Base-by-base conservation (phyloP, 2,329 filamentous ascomycete genomes). In the Exophiala calicioides region DNA sequence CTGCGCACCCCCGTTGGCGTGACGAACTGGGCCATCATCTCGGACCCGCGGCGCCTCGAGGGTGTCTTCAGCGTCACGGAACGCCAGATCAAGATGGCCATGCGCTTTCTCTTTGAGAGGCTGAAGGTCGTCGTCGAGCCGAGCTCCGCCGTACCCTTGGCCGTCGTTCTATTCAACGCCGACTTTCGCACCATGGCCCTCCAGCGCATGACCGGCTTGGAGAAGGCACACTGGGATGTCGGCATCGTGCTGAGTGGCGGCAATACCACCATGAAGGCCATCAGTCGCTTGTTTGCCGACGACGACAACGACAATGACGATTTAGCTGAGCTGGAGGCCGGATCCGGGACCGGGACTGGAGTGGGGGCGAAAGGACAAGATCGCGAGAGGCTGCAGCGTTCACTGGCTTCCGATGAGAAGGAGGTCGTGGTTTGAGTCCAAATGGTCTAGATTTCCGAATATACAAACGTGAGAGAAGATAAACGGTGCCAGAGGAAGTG, bases 71-170 rank as follows among this genome's bases (percentile, higher is more conserved):
- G 79, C 44, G 91, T 94, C 1, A 81, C 76, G 1, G 91, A 97
- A 67, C 82, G 84, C 44, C 81, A 95, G 74, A 96, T 97, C 65
- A 77, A 79, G 60, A 76, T 73, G 16, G 86, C 90, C 9, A 78
- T 95, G 79, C 71, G 78, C 52, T 68, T 97, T 52, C 85, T 95
- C 24, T 71, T 90, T 53, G 91, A 97, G 78, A 73, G 90, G 47
- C 82, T 93, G 76, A 96, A 97, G 79, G 71, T 95, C 35, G 82
- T 96, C 16, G 82, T 96, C 9, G 91, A 97, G 75, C 91, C 91
- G 16, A 90, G 85, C 67, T 81, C 86, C 0, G 89, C 84, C 2
- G 90, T 96, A n/a, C 81, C 82, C 1, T 66, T 97, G 50, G 93
- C 91, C 0, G 86, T 88, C 5, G 84, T 83, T 41, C 70, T 97